phyloP scores from a whole-genome alignment of 768 basidiomycete species.

The Serendipita indica region DNA sequence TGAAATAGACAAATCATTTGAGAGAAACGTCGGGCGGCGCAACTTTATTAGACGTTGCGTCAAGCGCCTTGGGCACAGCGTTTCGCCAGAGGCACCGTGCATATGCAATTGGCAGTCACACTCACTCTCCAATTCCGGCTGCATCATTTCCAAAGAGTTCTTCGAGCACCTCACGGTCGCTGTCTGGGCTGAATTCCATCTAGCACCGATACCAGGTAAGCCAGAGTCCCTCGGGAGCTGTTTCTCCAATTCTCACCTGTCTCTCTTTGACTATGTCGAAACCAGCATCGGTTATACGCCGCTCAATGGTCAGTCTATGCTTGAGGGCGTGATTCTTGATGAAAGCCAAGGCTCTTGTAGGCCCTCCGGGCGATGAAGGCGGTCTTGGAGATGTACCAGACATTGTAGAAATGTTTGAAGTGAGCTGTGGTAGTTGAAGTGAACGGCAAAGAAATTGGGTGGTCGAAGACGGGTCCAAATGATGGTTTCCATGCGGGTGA shows the following conservation, averaged over 20 bases:
- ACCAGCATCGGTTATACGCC: constrained; percentile 59
- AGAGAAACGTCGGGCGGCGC: constrained; percentile 8
- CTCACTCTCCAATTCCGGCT: constrained; percentile 60
- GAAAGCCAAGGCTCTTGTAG: constrained; percentile 61
- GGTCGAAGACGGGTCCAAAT: no score
- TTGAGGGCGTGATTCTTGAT: constrained; percentile 58
- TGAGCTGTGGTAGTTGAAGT: background rate
- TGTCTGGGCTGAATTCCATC: constrained; percentile 77
- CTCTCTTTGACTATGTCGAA: constrained; percentile 35
- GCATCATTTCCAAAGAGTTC: constrained; percentile 73
- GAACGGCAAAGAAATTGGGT: no score
- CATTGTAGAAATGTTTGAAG: background rate
- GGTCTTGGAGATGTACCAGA: constrained; percentile 4
- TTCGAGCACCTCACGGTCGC: constrained; percentile 62
- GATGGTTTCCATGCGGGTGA: no score
- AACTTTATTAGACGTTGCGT: background rate
- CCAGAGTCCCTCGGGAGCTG: constrained; percentile 13
- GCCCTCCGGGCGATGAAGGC: constrained; percentile 1
- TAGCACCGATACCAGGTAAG: constrained; percentile 79
- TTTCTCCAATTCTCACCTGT: constrained; percentile 28
- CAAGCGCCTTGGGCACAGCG: background rate
- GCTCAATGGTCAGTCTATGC: constrained; percentile 54
- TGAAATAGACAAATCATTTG: background rate
- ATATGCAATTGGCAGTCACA: constrained; percentile 14
- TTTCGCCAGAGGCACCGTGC: background rate